phyloP scores from a whole-genome alignment of 2,329 filamentous ascomycete species.

The Macrophomina tecta region DNA sequence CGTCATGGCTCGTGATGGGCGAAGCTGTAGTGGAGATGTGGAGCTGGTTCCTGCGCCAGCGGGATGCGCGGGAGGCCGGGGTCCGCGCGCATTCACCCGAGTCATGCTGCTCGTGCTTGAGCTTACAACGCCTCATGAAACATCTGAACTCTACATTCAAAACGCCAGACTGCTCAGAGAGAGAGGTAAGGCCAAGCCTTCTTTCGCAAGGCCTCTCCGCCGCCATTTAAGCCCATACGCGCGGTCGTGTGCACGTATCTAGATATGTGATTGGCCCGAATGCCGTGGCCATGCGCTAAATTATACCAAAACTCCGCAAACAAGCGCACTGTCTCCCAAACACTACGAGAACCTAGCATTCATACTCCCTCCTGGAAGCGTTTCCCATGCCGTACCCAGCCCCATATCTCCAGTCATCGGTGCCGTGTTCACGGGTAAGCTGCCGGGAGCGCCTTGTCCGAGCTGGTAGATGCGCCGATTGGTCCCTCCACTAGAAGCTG shows the following conservation, averaged over 20 bases:
- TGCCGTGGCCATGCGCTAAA: background rate
- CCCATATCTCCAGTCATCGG: conserved; percentile 27
- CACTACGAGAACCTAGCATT: conserved; percentile 30
- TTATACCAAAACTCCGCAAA: background rate
- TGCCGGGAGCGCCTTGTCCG: conserved; percentile 3
- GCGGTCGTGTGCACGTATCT: background rate
- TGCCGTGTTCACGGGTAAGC: conserved; percentile 1
- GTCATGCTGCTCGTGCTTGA: conserved; percentile 1
- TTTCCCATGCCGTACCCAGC: conserved; percentile 30
- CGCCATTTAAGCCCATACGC: background rate
- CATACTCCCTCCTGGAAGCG: conserved; percentile 31
- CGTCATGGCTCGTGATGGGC: conserved; percentile 5
- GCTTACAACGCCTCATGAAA: conserved; percentile 1
- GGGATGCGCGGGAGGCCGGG: conserved; percentile 9
- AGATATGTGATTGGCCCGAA: background rate
- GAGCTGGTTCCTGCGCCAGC: conserved; percentile 12
- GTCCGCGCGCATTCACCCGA: background rate
- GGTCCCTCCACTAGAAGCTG: background rate
- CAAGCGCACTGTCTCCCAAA: background rate
- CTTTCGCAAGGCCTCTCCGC: background rate
- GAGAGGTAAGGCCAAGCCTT: background rate
- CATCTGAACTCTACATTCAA: background rate
- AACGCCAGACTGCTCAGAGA: background rate
- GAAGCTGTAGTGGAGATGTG: conserved; percentile 19
- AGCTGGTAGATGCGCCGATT: conserved; percentile 24